phyloP scores from a whole-genome alignment of 2,329 filamentous ascomycete species.

The Stenocarpella maydis region DNA sequence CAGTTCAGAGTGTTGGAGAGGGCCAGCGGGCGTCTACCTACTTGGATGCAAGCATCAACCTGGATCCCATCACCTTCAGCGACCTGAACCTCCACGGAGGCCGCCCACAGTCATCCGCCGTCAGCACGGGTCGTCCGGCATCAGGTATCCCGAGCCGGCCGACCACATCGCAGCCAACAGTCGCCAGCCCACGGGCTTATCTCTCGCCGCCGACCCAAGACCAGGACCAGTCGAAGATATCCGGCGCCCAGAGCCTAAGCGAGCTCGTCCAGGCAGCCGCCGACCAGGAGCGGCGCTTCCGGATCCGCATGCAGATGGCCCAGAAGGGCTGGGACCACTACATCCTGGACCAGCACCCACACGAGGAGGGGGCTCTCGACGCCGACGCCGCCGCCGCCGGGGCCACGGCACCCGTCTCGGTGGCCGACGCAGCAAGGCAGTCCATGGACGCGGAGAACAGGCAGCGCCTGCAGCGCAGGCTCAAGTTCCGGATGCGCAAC shows the following conservation, averaged over 20 bases:
- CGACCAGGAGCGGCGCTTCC: constrained; percentile 26
- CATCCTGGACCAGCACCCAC: constrained; percentile 4
- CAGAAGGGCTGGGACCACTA: constrained; percentile 31
- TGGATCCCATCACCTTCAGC: constrained; percentile 26
- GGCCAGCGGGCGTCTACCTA: background rate
- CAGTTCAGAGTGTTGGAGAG: background rate
- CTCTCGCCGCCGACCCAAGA: background rate
- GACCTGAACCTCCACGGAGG: constrained; percentile 16
- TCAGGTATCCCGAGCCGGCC: constrained; percentile 14
- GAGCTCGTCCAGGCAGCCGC: constrained; percentile 23
- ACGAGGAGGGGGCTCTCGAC: background rate
- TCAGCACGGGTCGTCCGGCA: constrained; percentile 4
- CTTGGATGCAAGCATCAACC: constrained; percentile 21
- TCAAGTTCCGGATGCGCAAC: constrained; percentile 21
- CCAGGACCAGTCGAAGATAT: background rate
- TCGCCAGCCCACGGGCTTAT: background rate
- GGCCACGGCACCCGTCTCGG: background rate
- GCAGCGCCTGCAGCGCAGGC: background rate
- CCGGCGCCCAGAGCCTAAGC: constrained; percentile 6
- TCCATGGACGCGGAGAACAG: background rate
- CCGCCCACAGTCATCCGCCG: background rate
- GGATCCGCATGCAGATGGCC: constrained; percentile 23
- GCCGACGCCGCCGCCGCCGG: background rate
- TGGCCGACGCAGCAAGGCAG: background rate
- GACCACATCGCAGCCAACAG: background rate